Evolutionary conservation across 2,329 filamentous ascomycete species (phyloP).

Genomic region (Apiospora saccharicola): DNA sequence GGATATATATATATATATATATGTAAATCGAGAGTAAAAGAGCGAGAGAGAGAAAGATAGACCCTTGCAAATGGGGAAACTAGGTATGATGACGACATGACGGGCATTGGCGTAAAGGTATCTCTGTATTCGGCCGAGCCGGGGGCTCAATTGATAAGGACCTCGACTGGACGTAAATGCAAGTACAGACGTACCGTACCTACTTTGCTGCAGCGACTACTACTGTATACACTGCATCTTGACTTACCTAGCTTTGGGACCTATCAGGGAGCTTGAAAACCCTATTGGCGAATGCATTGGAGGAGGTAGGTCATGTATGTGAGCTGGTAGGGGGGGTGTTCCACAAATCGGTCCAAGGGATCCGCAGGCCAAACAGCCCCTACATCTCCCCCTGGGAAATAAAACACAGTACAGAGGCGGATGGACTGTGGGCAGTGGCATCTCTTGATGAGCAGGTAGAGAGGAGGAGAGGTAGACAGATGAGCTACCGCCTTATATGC

Average conservation of each 20-base stretch:
- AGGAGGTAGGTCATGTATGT: neutral
- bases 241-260: neutral
- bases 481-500: neutral
- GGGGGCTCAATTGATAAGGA: neutral
- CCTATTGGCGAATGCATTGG: too few relatives aligned
- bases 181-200: neutral
- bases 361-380: neutral
- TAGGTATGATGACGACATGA: constrained; percentile 21
- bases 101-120: constrained; percentile 17
- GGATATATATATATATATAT: neutral
- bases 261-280: too few relatives aligned
- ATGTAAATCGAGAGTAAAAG: neutral
- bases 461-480: neutral
- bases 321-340: neutral
- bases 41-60: neutral
- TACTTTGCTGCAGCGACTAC: neutral
- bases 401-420: neutral
- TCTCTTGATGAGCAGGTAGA: neutral
- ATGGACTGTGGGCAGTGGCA: neutral
- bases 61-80: constrained; percentile 1
- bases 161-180: neutral
- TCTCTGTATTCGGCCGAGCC: constrained; percentile 15
- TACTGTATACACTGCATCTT: neutral
- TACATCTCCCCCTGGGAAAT: neutral
- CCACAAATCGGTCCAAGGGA: neutral